A percentile compares a stretch with the other conserved stretches of the same genome.
Evolutionary conservation across 2,329 filamentous ascomycete species (phyloP).

Genomic region (Zasmidium cellare): DNA sequence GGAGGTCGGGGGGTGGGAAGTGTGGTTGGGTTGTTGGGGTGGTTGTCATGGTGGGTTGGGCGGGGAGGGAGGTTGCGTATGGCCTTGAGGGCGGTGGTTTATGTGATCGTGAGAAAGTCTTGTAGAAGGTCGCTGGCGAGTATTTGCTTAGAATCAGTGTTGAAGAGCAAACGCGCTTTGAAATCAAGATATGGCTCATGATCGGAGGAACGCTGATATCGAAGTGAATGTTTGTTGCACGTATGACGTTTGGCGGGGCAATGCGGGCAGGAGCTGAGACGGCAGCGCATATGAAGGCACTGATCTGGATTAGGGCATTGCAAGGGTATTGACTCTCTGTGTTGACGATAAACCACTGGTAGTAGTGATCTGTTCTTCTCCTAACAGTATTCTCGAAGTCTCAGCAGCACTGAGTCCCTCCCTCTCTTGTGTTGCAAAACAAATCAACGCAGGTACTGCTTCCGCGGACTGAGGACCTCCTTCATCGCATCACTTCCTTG

Average conservation of each 20-base stretch:
- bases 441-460: too few relatives aligned
- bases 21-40: constrained; percentile 8
- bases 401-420: too few relatives aligned
- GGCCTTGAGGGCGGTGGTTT: background rate
- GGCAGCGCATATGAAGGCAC: background rate
- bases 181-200: background rate
- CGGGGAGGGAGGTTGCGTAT: background rate
- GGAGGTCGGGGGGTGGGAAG: constrained; percentile 46
- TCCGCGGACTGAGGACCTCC: too few relatives aligned
- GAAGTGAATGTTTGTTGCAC: background rate
- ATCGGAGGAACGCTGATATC: background rate
- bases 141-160: background rate
- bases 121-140: background rate
- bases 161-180: background rate
- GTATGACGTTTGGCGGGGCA: background rate
- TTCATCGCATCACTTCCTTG: too few relatives aligned
- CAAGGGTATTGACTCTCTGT: too few relatives aligned
- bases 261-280: background rate
- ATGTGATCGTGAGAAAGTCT: background rate
- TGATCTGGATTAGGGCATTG: background rate
- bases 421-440: too few relatives aligned
- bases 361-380: too few relatives aligned
- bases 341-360: too few relatives aligned
- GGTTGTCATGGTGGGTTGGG: constrained; percentile 13
- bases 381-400: too few relatives aligned